phyloP scores from a whole-genome alignment of 495 filamentous ascomycete species.

The Saxispiralis lemnorum region DNA sequence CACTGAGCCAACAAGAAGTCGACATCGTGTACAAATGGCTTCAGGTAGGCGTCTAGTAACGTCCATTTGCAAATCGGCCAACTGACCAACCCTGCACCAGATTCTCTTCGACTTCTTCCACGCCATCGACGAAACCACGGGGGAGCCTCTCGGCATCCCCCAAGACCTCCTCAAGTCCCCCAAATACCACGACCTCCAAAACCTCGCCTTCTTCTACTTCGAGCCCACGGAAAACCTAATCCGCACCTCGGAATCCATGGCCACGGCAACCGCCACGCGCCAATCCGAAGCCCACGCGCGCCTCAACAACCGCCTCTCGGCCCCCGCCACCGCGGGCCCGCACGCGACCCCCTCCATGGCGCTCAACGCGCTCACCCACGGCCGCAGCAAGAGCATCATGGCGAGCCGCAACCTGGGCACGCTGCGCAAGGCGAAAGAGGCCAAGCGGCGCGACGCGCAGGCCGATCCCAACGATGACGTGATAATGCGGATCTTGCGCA shows the following conservation, averaged over 20 bases:
- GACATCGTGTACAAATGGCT: constrained; percentile 95
- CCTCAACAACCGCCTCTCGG: constrained; percentile 41
- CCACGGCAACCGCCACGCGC: constrained; percentile 65
- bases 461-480: constrained; percentile 96
- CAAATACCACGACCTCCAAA: constrained; percentile 94
- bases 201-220: constrained; percentile 96
- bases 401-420: constrained; percentile 86
- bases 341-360: constrained; percentile 41
- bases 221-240: constrained; percentile 82
- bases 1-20: constrained; percentile 72
- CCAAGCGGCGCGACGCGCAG: constrained; percentile 86
- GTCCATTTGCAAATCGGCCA: background rate
- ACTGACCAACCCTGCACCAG: constrained; percentile 22
- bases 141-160: constrained; percentile 72
- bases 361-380: constrained; percentile 28
- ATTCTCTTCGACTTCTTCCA: constrained; percentile 91
- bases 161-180: constrained; percentile 82
- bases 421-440: constrained; percentile 87
- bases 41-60: constrained; percentile 13
- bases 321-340: constrained; percentile 55
- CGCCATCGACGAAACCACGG: constrained; percentile 69
- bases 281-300: constrained; percentile 41
- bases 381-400: constrained; percentile 81
- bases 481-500: constrained; percentile 87
- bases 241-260: constrained; percentile 86